Base-by-base conservation (phyloP, 768 basidiomycete genomes). In the Symmetrospora coprosmae region DNA sequence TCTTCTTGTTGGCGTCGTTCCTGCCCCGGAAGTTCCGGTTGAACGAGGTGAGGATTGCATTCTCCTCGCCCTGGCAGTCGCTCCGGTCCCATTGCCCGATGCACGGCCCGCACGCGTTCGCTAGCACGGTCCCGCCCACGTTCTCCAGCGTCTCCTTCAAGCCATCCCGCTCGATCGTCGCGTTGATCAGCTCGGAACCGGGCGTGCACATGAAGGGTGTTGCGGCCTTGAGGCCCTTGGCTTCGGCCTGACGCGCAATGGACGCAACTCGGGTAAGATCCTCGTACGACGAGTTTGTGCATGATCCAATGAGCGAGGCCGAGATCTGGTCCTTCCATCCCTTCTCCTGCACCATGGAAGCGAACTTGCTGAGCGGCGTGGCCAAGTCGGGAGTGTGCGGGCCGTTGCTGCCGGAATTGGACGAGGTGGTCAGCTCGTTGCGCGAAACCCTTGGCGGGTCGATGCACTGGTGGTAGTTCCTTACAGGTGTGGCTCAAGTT, bases 31-130 rank as follows among this genome's bases (percentile, higher is more conserved):
- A 86, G 72, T 86, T 85, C 41, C 92, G 81, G 74, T 99, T 97
- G 79, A 97, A 97, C 37, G 89, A 94, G 0, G 92, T 96, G 60
- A 99, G 73, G 66, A 97, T 97, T 11, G 90, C 87, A 72, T 97
- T 97, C 69, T 92, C 86, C 72, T 94, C 86, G 43, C 79, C 83
- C 69, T 85, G 80, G 69, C 83, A 82, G 65, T 88, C 89, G 43
- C 83, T 81, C 27, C 94, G 81, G 71, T 96, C 89, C 94, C 94
- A 99, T 82, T 96, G 92, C 45, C 94, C 94, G 67, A 97, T 99
- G 71, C 94, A 99, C 25, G 94, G 94, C 50, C 94, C 94, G 66
- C 94, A 99, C 2, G 94, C 94, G 72, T 99, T 99, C 5, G 94
- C 91, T 34, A 99, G 77, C 23, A 99, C 92, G 50, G 83, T 78